Conservation (phyloP, 2,329 filamentous ascomycete species). For the Fusarium scirpi region DNA sequence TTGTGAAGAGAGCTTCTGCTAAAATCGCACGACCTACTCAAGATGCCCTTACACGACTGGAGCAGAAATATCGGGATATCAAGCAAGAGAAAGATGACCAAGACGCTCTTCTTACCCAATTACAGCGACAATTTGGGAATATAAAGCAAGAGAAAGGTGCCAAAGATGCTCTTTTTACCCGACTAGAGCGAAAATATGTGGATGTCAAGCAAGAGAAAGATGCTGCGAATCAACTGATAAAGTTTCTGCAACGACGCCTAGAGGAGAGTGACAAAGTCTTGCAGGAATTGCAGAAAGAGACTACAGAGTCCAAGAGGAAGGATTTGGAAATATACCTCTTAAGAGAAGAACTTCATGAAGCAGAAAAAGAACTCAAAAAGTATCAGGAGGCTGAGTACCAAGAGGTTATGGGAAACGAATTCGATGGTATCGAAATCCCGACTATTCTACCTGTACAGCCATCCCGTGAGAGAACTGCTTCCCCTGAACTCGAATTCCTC, state of each 20-base stretch:
- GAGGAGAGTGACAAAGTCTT: background rate
- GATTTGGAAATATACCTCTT: background rate
- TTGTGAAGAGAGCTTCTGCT: background rate
- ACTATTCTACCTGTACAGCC: background rate
- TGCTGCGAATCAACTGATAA: background rate
- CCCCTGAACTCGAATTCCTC: background rate
- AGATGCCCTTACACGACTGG: background rate
- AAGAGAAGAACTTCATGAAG: background rate
- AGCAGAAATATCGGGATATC: too few relatives aligned
- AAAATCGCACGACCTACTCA: background rate
- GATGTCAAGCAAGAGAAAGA: too few relatives aligned
- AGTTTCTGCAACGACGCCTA: background rate
- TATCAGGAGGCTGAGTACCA: accelerated
- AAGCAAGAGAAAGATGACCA: background rate
- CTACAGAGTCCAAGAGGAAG: background rate
- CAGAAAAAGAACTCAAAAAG: accelerated
- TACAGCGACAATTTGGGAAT: accelerated
- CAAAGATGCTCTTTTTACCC: too few relatives aligned
- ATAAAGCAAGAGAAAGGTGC: too few relatives aligned
- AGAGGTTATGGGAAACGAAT: background rate
- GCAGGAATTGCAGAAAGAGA: background rate
- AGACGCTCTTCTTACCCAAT: too few relatives aligned
- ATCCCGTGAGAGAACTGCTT: background rate
- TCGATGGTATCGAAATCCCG: background rate
- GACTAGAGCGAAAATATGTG: accelerated